Percentiles rank a stretch among this genome's conserved stretches.
These are phyloP conservation scores for Boletus coccyginus DNA, from an alignment of 768 basidiomycete species.

Conservation along the genomic window DNA sequence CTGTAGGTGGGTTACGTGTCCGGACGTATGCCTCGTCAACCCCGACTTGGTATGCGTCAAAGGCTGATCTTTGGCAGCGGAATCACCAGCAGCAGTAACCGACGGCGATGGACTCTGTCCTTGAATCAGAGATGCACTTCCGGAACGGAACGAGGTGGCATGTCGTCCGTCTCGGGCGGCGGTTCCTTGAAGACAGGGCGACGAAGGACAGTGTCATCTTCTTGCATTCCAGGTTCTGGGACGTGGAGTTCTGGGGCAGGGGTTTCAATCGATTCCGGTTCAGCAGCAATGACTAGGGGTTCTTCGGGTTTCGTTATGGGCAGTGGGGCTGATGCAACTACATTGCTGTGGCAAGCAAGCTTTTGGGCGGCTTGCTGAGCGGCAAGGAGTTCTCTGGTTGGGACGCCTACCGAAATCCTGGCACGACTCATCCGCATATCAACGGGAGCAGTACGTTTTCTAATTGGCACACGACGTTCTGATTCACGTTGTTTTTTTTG, in stretches of 20 bases:
- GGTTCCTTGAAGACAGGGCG: conserved; percentile 62
- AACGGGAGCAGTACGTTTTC: conserved; percentile 84
- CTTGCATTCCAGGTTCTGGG: conserved; percentile 3
- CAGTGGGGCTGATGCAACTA: conserved; percentile 13
- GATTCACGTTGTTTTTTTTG: conserved; percentile 80
- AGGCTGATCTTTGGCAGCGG: conserved; percentile 31
- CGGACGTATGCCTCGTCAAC: conserved; percentile 49
- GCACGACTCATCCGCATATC: conserved; percentile 87
- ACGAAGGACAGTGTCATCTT: conserved; percentile 20
- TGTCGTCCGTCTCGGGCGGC: conserved; percentile 39
- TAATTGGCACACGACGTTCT: conserved; percentile 75
- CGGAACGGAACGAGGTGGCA: conserved; percentile 32
- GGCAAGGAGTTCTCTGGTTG: conserved; percentile 67
- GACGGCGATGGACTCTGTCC: conserved; percentile 46
- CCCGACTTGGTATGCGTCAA: conserved; percentile 33
- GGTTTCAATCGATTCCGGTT: conserved; percentile 14
- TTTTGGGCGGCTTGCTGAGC: conserved; percentile 65
- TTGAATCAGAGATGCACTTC: conserved; percentile 32
- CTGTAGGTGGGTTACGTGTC: conserved; percentile 17
- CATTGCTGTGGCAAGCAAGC: conserved; percentile 34
- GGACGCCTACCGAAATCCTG: conserved; percentile 67
- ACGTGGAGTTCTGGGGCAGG: neutral
- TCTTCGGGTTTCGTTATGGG: conserved; percentile 16
- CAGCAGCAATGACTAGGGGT: conserved; percentile 12
- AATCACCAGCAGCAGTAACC: conserved; percentile 23